Percentiles rank a stretch among this genome's conserved stretches.
These are phyloP conservation scores for Penicillium chermesinum DNA, from an alignment of 495 filamentous ascomycete species.

Conservation along the genomic window DNA sequence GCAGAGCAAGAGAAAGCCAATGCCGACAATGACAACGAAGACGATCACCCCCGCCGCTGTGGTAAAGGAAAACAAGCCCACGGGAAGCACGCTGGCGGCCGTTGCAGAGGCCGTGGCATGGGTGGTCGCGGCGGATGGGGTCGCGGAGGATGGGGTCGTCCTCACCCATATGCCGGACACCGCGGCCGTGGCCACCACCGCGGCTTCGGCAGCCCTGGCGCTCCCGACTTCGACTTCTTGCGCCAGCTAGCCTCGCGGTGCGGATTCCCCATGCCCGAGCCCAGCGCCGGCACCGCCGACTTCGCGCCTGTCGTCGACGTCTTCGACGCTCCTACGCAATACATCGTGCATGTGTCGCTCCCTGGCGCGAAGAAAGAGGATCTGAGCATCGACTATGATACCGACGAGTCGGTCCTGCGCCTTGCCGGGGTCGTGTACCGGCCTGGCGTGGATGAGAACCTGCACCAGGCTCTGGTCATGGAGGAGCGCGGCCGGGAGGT, in stretches of 20 bases:
- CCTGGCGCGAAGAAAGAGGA: constrained; percentile 76
- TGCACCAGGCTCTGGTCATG: constrained; percentile 58
- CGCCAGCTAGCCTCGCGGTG: constrained; percentile 34
- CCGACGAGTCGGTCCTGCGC: constrained; percentile 56
- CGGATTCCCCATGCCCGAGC: constrained; percentile 18
- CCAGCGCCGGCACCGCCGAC: constrained; percentile 32
- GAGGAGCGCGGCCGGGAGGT: constrained; percentile 57
- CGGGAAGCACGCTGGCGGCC: constrained; percentile 9
- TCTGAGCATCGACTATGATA: constrained; percentile 69
- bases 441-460: constrained; percentile 61
- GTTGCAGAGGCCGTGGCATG: constrained; percentile 14
- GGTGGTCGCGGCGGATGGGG: constrained; percentile 15
- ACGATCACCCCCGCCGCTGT: not conserved
- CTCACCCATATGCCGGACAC: no score
- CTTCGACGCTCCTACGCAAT: constrained; percentile 60
- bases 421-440: constrained; percentile 68
- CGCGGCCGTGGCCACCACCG: no score
- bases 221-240: constrained; percentile 24
- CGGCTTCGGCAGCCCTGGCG: no score
- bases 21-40: not conserved
- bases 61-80: not conserved
- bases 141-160: no score
- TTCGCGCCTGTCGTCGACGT: constrained; percentile 66
- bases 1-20: not conserved
- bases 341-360: constrained; percentile 65